Evolutionary conservation across 257 asterid species (phyloP).

Genomic region (Osmanthus fragrans): DNA sequence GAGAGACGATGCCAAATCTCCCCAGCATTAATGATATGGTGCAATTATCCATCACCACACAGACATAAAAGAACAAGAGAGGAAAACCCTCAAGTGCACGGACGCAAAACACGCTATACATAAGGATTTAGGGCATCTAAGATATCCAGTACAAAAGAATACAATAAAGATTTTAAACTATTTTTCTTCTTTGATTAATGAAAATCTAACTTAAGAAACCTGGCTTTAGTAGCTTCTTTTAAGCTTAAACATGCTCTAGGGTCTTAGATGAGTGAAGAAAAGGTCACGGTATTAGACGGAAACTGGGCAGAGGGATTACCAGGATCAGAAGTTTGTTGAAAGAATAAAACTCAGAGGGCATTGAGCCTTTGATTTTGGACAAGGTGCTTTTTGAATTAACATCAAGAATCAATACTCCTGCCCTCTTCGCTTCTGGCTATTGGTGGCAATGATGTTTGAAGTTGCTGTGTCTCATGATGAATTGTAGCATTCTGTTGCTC

Average conservation of each 20-base stretch:
- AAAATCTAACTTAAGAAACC: too few species aligned
- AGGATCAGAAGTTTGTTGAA: conserved; percentile 13
- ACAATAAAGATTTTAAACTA: too few species aligned
- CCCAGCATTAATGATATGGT: conserved; percentile 12
- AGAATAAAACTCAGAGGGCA: conserved; percentile 7
- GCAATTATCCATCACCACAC: not conserved
- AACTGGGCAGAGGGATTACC: conserved; percentile 24
- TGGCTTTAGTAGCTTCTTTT: too few species aligned
- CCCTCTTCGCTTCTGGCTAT: conserved; percentile 36
- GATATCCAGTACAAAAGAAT: too few species aligned
- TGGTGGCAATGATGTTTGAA: conserved; percentile 6
- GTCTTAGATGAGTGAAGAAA: not conserved
- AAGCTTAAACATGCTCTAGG: too few species aligned
- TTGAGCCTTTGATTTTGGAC: conserved; percentile 8
- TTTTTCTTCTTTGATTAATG: too few species aligned
- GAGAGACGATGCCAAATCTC: not conserved
- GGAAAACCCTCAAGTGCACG: not conserved
- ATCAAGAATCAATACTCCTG: conserved; percentile 29
- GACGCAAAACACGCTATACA: not conserved
- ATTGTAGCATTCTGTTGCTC: conserved; percentile 31
- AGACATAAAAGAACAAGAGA: not conserved
- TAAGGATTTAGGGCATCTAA: too few species aligned
- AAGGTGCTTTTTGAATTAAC: conserved; percentile 13
- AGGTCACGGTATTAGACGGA: not conserved
- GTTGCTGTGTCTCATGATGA: conserved; percentile 29